Base-by-base conservation (phyloP, 169 alveolate species). In the Cryptosporidium sp. region DNA sequence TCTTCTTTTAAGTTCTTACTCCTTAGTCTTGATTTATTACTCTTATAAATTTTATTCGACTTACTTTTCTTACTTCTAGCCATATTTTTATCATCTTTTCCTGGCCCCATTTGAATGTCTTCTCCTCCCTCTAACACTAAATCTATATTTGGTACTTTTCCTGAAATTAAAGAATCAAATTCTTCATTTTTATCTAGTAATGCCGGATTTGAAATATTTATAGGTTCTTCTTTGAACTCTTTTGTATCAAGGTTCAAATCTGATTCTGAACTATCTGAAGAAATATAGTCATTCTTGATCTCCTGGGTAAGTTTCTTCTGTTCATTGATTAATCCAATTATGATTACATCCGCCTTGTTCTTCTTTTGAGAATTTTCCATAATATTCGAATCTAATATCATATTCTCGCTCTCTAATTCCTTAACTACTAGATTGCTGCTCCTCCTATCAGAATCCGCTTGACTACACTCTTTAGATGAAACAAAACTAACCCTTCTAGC, bases 301-400 rank as follows among this genome's bases (percentile, higher is more conserved):
- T 59, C 75, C 45, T 80, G 89, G 26, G 80, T 80, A 59, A 65
- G 55, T 16, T 62, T 80, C 48, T 62, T 80, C 26, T 80, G 73
- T 7, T 80, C 89, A 80, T 62, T 80, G 26, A 80, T 35, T n/a
- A 80, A 62, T 18, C 89, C 89, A 33, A 80, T 62, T 23, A 80
- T 80, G 10, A 80, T 80, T 6, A 62, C 74, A 80, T 80, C 89
- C 33, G 89, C 89, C 35, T 65, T 80, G 23, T 45, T 65, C 74
- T 80, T 50, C 29, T 48, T 37, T 67, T 67, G 73, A 9, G 35
- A 18, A 12, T 70, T 21, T 50, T 26, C 67, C 0, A 21, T 29
- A 26, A n/a, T 29, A 12, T 71, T 45, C 26, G 67, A 55, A 23
- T 55, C 26, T 71, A 45, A 33, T 4, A 7, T 48, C 23, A 23